These are phyloP conservation scores for Bromus sterilis DNA, from an alignment of 176 grass and related monocot species.

Conservation along the genomic window DNA sequence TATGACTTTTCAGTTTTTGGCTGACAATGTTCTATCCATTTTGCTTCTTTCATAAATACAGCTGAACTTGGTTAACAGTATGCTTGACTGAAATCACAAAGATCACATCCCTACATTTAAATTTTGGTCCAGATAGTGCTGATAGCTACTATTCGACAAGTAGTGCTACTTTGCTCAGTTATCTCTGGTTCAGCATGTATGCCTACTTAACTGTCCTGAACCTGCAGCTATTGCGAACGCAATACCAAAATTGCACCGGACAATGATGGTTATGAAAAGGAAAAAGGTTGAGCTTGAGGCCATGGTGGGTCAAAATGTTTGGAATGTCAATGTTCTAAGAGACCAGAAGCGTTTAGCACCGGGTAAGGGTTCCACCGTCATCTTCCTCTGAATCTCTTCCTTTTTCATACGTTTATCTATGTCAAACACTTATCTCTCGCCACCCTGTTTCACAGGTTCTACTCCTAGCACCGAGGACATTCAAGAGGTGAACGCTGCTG, in stretches of 20 bases:
- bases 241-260: conserved; percentile 25
- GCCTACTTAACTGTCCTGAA: not conserved
- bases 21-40: not conserved
- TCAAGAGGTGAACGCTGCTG: not conserved
- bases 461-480: conserved; percentile 1
- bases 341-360: conserved; percentile 4
- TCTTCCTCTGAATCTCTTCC: not conserved
- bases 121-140: not conserved
- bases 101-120: not conserved
- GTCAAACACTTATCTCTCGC: not conserved
- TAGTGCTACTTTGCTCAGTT: not conserved
- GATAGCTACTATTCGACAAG: not conserved
- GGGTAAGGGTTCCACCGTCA: not conserved
- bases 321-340: not conserved
- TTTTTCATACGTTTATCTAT: not conserved
- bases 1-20: not conserved
- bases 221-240: conserved; percentile 29
- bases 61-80: not conserved
- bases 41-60: not conserved
- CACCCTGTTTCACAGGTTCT: not conserved
- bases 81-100: not conserved
- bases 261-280: conserved; percentile 21
- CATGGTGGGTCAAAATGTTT: not conserved
- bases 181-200: not conserved
- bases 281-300: not conserved